Evolutionary conservation across 176 grass and related monocot genomes (phyloP).

Genomic region (Juncus effusus): DNA sequence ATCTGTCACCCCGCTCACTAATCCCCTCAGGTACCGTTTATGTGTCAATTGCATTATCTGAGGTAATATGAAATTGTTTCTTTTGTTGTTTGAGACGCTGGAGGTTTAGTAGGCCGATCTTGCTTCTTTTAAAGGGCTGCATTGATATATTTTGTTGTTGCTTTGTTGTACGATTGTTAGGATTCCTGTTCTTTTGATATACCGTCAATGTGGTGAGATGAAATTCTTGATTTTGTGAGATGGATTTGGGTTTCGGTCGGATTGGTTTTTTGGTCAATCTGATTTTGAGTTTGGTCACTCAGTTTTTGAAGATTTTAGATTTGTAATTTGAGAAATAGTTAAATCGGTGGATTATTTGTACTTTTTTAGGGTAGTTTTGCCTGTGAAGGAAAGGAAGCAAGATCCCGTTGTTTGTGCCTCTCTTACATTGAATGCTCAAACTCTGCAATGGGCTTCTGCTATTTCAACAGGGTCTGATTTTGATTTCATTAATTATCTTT

Average conservation of each 20-base stretch:
- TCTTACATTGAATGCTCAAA: conserved; percentile 35
- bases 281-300: too few relatives aligned
- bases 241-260: not conserved
- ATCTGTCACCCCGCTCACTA: not conserved
- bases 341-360: not conserved
- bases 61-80: too few relatives aligned
- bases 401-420: conserved; percentile 43
- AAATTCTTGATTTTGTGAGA: too few relatives aligned
- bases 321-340: not conserved
- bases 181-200: too few relatives aligned
- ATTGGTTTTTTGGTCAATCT: not conserved
- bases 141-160: too few relatives aligned
- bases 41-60: too few relatives aligned
- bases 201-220: too few relatives aligned
- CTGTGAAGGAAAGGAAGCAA: conserved; percentile 7
- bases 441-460: conserved; percentile 77
- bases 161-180: too few relatives aligned
- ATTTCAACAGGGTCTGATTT: conserved; percentile 60
- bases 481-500: not conserved
- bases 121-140: too few relatives aligned
- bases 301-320: too few relatives aligned
- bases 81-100: too few relatives aligned
- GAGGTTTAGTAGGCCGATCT: too few relatives aligned
- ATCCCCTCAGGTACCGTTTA: conserved; percentile 19
- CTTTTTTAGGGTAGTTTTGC: conserved; percentile 21